Evolutionary conservation across 1,284 basidiomycete species (phyloP), one percentile per base, ranked within the genome.

Genomic region (Ceratobasidium papillatum): DNA sequence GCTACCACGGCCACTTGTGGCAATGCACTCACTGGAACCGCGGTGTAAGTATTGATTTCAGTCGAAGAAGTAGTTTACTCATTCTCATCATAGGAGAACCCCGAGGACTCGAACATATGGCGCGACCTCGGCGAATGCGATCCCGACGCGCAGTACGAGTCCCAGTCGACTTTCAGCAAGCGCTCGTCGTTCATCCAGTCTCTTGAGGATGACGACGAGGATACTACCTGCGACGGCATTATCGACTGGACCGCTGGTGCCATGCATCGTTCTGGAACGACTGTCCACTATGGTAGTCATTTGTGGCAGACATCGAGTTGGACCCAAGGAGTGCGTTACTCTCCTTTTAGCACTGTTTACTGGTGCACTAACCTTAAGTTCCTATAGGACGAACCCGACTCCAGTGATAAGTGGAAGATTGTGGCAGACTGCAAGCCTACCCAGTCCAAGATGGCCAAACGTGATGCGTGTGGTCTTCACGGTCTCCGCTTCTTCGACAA

Each of bases 11-110:
- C 36, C 66, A 69, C 66, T 25, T 69, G 34, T 69, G 66, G 66
- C 66, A 69, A 58, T 69, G 66, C 66, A 69, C 66, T 47, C 51
- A 54, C 52, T 69, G 66, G 66, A 58, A 56, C 38, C 30, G 34
- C 22, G 66, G 66, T 17, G 66, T 69, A 69, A 58, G 66, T 69
- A 43, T 58, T 38, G n/a, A 43, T 34, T 51, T 49, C 17, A 45
- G 25, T 32, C 22, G 27, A 32, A 30, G 19, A n/a, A 3, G 59
- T 22, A 38, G 4, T 36, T 43, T 25, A 45, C 59, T 62, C 41
- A 62, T 19, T 4, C 22, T 14, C 17, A 14, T 25, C 5, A 27
- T 12, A 69, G 66, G 66, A 69, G n/a, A 69, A 69, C 30, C 66
- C 66, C 54, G 66, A 69, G 41, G 12, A 19, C n/a, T 69, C 66